phyloP scores from a whole-genome alignment of 139 green algal species.

The Chlamydomonas applanata region DNA sequence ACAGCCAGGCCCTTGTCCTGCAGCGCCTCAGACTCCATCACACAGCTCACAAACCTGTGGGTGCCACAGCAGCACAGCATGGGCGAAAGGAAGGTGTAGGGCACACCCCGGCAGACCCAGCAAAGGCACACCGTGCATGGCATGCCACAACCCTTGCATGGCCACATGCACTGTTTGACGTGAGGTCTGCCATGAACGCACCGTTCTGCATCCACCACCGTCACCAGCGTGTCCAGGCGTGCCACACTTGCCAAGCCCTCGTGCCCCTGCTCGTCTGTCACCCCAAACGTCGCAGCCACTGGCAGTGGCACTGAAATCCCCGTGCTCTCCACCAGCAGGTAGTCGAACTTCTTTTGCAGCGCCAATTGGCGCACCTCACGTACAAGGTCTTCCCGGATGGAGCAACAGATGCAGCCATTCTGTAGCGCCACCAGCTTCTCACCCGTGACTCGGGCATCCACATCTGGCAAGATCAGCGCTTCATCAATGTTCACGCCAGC shows the following conservation, averaged over 20 bases:
- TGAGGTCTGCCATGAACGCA: conserved; percentile 23
- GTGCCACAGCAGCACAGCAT: conserved; percentile 21
- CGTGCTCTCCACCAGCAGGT: conserved; percentile 79
- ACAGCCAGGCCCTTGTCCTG: conserved; percentile 44
- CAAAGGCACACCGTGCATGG: not conserved
- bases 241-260: conserved; percentile 23
- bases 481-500: conserved; percentile 63
- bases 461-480: conserved; percentile 25
- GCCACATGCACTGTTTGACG: conserved; percentile 6
- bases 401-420: conserved; percentile 67
- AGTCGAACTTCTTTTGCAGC: conserved; percentile 57
- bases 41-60: conserved; percentile 42
- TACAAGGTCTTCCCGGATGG: conserved; percentile 52
- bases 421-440: conserved; percentile 60
- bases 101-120: no score
- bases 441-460: not conserved
- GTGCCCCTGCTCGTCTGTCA: conserved; percentile 12
- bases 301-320: conserved; percentile 77
- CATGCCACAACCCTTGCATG: conserved; percentile 22
- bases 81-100: not conserved
- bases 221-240: conserved; percentile 41
- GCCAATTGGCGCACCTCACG: conserved; percentile 28
- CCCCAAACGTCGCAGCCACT: conserved; percentile 63
- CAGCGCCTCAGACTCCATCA: conserved; percentile 42
- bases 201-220: conserved; percentile 27